phyloP scores from a whole-genome alignment of 2,329 filamentous ascomycete genomes.

The Penicillium sp. region DNA sequence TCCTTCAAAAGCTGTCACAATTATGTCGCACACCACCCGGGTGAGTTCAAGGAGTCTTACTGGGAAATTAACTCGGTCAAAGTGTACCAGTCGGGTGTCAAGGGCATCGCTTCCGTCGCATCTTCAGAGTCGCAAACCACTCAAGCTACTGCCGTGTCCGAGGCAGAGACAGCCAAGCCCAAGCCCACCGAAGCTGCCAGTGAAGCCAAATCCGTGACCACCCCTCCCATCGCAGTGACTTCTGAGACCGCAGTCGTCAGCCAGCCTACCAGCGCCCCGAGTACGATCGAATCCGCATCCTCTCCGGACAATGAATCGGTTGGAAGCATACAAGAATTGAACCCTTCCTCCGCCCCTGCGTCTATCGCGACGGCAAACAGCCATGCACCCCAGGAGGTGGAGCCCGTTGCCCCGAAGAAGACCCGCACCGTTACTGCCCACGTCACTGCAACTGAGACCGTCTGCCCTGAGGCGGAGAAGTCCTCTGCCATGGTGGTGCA shows the following conservation, averaged over 20 bases:
- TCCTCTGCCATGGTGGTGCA: background rate
- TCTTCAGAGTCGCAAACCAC: conserved; percentile 3
- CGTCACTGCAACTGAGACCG: conserved; percentile 18
- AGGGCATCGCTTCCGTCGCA: conserved; percentile 5
- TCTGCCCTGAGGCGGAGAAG: conserved; percentile 16
- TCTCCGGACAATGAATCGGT: background rate
- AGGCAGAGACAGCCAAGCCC: background rate
- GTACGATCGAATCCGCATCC: background rate
- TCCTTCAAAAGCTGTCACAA: conserved; percentile 67
- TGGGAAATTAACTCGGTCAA: conserved; percentile 75
- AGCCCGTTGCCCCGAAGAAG: background rate
- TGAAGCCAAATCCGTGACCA: background rate
- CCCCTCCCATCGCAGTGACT: background rate
- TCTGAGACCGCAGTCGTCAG: background rate
- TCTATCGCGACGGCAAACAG: conserved; percentile 2
- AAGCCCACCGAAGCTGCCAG: background rate
- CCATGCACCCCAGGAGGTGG: background rate
- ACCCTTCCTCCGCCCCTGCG: background rate
- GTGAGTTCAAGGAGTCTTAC: conserved; percentile 70
- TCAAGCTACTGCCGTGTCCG: background rate
- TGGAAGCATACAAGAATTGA: background rate
- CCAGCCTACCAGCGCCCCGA: background rate
- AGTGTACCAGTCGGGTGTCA: conserved; percentile 53
- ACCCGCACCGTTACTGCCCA: conserved; percentile 9
- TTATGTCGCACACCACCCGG: conserved; percentile 71